These are phyloP conservation scores for Gentiana dahurica DNA, from an alignment of 257 asterid genomes.

Conservation along the genomic window DNA sequence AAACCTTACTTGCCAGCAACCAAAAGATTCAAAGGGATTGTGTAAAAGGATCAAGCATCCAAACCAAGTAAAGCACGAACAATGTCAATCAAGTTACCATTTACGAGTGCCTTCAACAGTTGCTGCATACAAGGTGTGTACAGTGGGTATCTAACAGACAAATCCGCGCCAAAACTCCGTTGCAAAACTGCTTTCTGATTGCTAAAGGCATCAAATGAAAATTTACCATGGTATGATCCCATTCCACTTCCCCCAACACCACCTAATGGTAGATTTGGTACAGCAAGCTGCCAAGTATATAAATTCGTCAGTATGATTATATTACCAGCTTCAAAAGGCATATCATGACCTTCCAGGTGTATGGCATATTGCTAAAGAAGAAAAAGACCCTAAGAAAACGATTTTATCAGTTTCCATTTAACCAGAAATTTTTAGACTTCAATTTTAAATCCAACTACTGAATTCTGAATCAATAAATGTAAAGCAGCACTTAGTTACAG, in stretches of 20 bases:
- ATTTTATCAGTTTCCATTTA: no score
- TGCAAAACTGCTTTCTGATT: slow-evolving; percentile 75
- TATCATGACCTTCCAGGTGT: no score
- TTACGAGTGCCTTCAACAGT: slow-evolving; percentile 51
- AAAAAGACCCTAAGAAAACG: no score
- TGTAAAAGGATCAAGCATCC: slow-evolving; percentile 15
- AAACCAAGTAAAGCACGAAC: slow-evolving; percentile 65
- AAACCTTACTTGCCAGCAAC: no score
- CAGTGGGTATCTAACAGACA: slow-evolving; percentile 78
- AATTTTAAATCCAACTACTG: no score
- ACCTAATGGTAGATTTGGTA: slow-evolving; percentile 63
- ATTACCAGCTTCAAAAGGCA: no score
- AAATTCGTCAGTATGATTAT: neutral
- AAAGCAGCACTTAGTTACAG: no score
- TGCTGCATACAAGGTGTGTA: slow-evolving; percentile 47
- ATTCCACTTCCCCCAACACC: slow-evolving; percentile 97
- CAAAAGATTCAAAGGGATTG: no score
- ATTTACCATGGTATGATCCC: slow-evolving; percentile 89
- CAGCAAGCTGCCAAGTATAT: slow-evolving; percentile 40
- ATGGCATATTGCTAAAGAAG: no score
- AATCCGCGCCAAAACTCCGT: slow-evolving; percentile 61
- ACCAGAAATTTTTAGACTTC: no score
- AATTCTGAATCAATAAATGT: no score
- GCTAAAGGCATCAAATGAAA: slow-evolving; percentile 83
- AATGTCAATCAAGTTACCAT: slow-evolving; percentile 42